Conservation (phyloP, 2,329 filamentous ascomycete species). For the Fusarium nurragi region DNA sequence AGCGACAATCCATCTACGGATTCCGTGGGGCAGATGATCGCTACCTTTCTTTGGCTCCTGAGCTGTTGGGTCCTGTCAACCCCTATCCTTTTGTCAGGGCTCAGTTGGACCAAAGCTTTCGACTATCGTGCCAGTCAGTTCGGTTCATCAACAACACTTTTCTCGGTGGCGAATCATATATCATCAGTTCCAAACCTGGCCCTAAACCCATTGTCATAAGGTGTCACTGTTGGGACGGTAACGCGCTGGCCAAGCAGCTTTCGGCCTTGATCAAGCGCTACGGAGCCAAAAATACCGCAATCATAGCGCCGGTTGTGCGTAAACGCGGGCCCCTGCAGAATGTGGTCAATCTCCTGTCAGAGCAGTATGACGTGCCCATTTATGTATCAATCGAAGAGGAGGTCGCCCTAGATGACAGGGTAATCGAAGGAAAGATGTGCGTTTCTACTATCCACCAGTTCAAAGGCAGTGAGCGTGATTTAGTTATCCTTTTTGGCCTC, state of each 20-base stretch:
- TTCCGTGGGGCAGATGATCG: constrained; percentile 45
- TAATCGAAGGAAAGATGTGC: constrained; percentile 44
- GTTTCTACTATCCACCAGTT: constrained; percentile 48
- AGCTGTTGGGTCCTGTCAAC: constrained; percentile 32
- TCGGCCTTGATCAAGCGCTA: constrained; percentile 34
- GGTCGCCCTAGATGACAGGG: constrained; percentile 34
- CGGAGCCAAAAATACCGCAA: constrained; percentile 24
- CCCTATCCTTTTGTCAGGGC: constrained; percentile 33
- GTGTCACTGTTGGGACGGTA: constrained; percentile 8
- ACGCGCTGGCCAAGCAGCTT: constrained; percentile 28
- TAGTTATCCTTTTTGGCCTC: constrained; percentile 43
- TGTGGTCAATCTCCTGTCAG: constrained; percentile 9
- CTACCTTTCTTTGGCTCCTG: constrained; percentile 40
- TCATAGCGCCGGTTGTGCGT: constrained; percentile 13
- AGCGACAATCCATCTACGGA: constrained; percentile 45
- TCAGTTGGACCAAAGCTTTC: constrained; percentile 42
- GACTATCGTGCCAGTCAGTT: constrained; percentile 38
- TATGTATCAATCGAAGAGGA: constrained; percentile 40
- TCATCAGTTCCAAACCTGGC: constrained; percentile 43
- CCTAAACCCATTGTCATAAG: constrained; percentile 43
- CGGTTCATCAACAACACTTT: constrained; percentile 44
- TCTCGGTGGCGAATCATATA: constrained; percentile 42
- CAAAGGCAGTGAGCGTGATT: constrained; percentile 47
- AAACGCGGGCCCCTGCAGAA: not conserved
- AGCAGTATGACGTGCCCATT: constrained; percentile 30